phyloP scores from a whole-genome alignment of 768 basidiomycete genomes.

The Termitomyces sp. region DNA sequence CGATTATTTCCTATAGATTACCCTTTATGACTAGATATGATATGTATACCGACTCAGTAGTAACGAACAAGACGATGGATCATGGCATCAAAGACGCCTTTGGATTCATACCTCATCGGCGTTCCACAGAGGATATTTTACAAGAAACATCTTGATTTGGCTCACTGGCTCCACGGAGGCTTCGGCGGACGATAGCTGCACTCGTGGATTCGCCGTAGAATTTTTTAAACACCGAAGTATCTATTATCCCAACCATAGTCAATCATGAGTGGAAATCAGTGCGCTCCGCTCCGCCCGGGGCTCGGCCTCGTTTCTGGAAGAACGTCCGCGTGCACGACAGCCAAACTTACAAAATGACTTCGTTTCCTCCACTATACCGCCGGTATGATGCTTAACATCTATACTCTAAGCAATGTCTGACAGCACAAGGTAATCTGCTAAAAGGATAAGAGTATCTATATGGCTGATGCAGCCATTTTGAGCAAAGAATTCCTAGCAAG shows the following conservation, averaged over 20 bases:
- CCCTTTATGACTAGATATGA: conserved; percentile 10
- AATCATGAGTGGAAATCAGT: neutral
- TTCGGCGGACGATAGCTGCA: neutral
- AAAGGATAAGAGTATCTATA: neutral
- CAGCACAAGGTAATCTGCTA: neutral
- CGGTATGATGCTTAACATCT: neutral
- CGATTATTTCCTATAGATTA: conserved; percentile 65
- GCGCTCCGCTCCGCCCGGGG: neutral
- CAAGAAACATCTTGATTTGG: neutral
- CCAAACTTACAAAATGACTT: neutral
- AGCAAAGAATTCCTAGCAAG: conserved; percentile 1
- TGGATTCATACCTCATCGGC: neutral
- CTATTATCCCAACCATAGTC: neutral
- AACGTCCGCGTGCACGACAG: neutral
- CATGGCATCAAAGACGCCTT: neutral
- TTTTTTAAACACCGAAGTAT: neutral
- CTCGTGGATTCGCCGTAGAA: too few species aligned
- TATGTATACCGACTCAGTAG: conserved; percentile 11
- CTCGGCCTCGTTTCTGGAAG: neutral
- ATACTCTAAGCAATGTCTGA: neutral
- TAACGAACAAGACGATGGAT: conserved; percentile 6
- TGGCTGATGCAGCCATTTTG: neutral
- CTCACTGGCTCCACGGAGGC: neutral
- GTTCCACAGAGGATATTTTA: neutral
- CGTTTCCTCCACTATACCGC: neutral